Percentiles rank a stretch among this genome's conserved stretches.
phyloP scores from a whole-genome alignment of 1,139 yeast species.

The Hyphopichia fennica region DNA sequence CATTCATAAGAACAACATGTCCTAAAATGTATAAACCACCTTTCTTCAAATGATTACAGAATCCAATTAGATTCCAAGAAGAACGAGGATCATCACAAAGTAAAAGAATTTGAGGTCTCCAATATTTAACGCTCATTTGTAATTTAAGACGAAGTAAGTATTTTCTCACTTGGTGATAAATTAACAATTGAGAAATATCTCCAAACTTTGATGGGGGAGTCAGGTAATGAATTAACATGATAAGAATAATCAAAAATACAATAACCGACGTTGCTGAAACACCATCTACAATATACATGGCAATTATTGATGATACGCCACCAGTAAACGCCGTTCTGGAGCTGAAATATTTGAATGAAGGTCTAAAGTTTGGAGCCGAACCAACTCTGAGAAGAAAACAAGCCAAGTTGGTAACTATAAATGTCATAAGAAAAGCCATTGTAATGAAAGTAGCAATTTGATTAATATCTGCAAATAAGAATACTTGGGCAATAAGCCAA shows the following conservation, averaged over 20 bases:
- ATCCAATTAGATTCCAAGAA: conserved; percentile 88
- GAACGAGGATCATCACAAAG: conserved; percentile 89
- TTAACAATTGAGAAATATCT: conserved; percentile 90
- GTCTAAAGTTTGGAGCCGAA: conserved; percentile 95
- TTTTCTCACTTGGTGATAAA: conserved; percentile 94
- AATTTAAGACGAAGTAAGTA: conserved; percentile 77
- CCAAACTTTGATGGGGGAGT: conserved; percentile 98
- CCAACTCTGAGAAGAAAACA: conserved; percentile 85
- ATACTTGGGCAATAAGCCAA: conserved; percentile 79
- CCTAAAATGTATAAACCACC: conserved; percentile 93
- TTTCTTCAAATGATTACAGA: conserved; percentile 90
- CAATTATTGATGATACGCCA: conserved; percentile 63
- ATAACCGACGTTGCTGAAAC: conserved; percentile 78
- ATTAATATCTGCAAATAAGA: conserved; percentile 85
- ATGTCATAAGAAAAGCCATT: conserved; percentile 95
- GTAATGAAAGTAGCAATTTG: conserved; percentile 93
- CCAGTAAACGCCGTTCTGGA: conserved; percentile 81
- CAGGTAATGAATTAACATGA: conserved; percentile 78
- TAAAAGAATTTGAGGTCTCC: conserved; percentile 93
- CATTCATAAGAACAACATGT: conserved; percentile 76
- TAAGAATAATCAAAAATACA: conserved; percentile 60
- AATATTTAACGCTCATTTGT: conserved; percentile 87
- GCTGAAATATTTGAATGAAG: conserved; percentile 85
- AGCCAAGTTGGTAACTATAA: conserved; percentile 88
- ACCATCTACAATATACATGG: conserved; percentile 96